Base-by-base conservation (phyloP, 2,329 filamentous ascomycete species). In the Fusarium sororula region DNA sequence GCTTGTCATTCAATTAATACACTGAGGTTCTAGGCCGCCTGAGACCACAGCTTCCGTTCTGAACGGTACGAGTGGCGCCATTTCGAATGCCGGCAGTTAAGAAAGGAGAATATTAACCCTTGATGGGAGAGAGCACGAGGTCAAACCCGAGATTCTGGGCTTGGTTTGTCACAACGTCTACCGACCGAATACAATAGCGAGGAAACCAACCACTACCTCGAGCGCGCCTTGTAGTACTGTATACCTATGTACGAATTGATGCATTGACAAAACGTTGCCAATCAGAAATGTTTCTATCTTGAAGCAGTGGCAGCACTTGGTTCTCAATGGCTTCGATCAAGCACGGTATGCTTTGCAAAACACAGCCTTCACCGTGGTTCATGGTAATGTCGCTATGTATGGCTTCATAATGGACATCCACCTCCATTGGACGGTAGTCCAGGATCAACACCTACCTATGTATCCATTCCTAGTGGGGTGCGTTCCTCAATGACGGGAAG, bases 401-500 rank as follows among this genome's bases (percentile, higher is more conserved):
- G 61, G 38, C 54, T 61, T 63, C 38, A 42, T 15, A 32, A 32
- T 48, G 22, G 17, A n/a, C 28, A 35, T 48, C 55, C 41, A 58
- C 41, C 42, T 58, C 42, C 55, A 38, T 50, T 51, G 41, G 55
- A 37, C 22, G n/a, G 30, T 32, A 35, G 47, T 22, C 47, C 28
- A 32, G 41, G 24, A 50, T 37, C 41, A 28, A 42, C 65, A 48
- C 41, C 64, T 53, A 35, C 41, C 64, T 53, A 35, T 32, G 32
- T 32, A 54, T 50, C 47, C 47, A 59, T 51, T 26, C 32, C 57
- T 63, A 69, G 67, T 65, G 53, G 67, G 73, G 75, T 72, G 67
- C 75, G 75, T 71, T 47, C 53, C 67, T 50, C 67, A 60, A 70
- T 72, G 63, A 68, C 76, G 77, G 77, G 75, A 79, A 64, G 72